Conservation (phyloP, 345 rosid genomes). For the Microcos paniculata region DNA sequence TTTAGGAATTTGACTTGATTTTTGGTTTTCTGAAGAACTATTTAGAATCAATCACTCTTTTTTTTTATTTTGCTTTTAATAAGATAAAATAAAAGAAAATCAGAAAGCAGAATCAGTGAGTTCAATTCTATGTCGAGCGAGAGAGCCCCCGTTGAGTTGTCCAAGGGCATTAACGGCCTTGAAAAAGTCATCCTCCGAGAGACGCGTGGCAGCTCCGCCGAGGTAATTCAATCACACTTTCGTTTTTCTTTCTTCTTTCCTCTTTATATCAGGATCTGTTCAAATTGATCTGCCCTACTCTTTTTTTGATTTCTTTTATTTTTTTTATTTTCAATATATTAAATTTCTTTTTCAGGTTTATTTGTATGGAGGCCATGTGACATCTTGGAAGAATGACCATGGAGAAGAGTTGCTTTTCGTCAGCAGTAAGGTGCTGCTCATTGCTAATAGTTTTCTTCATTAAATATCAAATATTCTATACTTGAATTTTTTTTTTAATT, state of each 20-base stretch:
- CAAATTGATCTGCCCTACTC: not conserved
- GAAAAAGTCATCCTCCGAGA: slow-evolving; percentile 76
- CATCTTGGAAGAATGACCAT: slow-evolving; percentile 92
- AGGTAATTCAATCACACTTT: slow-evolving; percentile 38
- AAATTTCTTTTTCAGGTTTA: slow-evolving; percentile 52
- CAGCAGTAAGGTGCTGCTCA: slow-evolving; percentile 59
- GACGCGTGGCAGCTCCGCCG: slow-evolving; percentile 65
- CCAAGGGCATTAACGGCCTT: slow-evolving; percentile 73
- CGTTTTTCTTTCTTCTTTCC: not conserved
- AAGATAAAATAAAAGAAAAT: not conserved
- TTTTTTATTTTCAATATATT: not conserved
- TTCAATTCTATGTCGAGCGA: slow-evolving; percentile 35
- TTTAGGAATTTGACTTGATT: too few species aligned
- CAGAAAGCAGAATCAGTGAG: not conserved
- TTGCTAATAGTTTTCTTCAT: not conserved
- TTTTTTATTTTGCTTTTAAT: not conserved
- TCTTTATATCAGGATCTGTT: slow-evolving; percentile 1
- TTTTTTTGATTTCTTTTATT: not conserved
- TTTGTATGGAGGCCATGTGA: slow-evolving; percentile 84
- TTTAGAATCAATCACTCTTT: not conserved
- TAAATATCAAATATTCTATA: too few species aligned
- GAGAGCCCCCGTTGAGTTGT: slow-evolving; percentile 40
- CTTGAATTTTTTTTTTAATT: too few species aligned
- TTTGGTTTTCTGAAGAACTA: not conserved
- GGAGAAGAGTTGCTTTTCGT: slow-evolving; percentile 84